These are phyloP conservation scores for Sonneratia caseolaris DNA, from an alignment of 345 rosid genomes.

Conservation along the genomic window DNA sequence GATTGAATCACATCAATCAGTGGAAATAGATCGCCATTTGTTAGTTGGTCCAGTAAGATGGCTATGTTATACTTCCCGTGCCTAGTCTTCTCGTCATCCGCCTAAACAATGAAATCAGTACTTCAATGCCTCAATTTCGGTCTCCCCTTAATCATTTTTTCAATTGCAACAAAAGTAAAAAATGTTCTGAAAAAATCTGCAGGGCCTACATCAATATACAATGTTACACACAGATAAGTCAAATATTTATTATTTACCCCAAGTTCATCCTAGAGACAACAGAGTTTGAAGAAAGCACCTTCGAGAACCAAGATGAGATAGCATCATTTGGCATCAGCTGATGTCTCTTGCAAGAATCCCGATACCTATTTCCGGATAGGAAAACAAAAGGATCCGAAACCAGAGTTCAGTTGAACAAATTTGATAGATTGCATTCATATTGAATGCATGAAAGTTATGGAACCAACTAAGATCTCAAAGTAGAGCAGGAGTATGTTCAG, in stretches of 20 bases:
- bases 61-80: slow-evolving; percentile 20
- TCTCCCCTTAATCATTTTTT: not conserved
- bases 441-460: not conserved
- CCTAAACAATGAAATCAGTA: slow-evolving; percentile 23
- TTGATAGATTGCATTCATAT: not conserved
- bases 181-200: not conserved
- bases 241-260: not conserved
- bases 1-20: slow-evolving; percentile 25
- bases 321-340: slow-evolving; percentile 23
- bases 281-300: slow-evolving; percentile 19
- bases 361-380: slow-evolving; percentile 20
- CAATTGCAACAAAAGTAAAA: not conserved
- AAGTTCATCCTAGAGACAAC: not conserved
- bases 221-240: not conserved
- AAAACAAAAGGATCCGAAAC: not conserved
- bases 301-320: slow-evolving; percentile 28
- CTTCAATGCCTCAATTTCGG: not conserved
- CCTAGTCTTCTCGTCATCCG: slow-evolving; percentile 17
- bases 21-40: slow-evolving; percentile 25
- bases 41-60: slow-evolving; percentile 27
- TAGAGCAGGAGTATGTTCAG: not conserved
- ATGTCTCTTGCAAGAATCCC: slow-evolving; percentile 32
- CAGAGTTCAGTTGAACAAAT: not conserved
- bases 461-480: not conserved
- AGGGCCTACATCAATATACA: not conserved